Evolutionary conservation across 495 filamentous ascomycete genomes (phyloP), one percentile per base, ranked within the genome.

Genomic region (Elaphomyces granulatus): DNA sequence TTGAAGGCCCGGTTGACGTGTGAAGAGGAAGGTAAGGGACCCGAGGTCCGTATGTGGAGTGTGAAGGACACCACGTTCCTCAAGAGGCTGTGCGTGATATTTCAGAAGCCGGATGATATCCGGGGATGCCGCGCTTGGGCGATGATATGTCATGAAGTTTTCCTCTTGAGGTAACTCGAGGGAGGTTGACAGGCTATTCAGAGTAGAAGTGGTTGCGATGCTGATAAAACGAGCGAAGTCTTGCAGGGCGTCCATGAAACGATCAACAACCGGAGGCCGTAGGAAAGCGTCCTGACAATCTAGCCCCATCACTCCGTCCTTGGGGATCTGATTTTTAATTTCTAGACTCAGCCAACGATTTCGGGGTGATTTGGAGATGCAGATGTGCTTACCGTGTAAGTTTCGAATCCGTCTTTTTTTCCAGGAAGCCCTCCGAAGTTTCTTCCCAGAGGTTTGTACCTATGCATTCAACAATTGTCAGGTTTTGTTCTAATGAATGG

Each of bases 1-100:
- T 50, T 77, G 72, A 26, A 77, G 66, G 4, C 72, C 72, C 59
- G 60, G 65, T 49, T 71, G 60, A 49, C 67, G 56, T 42, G 55
- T 63, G 63, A 72, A 72, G 4, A 77, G 65, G 18, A 75, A 55
- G 9, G 73, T 74, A 38, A 75, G 55, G 35, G 63, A 67, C 52
- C 66, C 66, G 49, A 75, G 64, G 58, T 77, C 73, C 33, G 73
- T 77, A 52, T 77, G 72, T 57, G 23, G 23, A 2, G 20, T 38
- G 14, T 38, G 36, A 3, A 14, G 16, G 9, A 38, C 16, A 1
- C 15, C 9, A n/a, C n/a, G n/a, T 9, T 38, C 36, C 4, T 14
- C 16, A 14, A 15, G 21, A 2, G 16, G 8, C 19, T 38, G 15
- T 2, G 36, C 12, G 36, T 20, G 36, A 20, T 38, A 38, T 8